These are phyloP conservation scores for Calonectria multiphialidica DNA, from an alignment of 2,329 filamentous ascomycete genomes.

Conservation along the genomic window DNA sequence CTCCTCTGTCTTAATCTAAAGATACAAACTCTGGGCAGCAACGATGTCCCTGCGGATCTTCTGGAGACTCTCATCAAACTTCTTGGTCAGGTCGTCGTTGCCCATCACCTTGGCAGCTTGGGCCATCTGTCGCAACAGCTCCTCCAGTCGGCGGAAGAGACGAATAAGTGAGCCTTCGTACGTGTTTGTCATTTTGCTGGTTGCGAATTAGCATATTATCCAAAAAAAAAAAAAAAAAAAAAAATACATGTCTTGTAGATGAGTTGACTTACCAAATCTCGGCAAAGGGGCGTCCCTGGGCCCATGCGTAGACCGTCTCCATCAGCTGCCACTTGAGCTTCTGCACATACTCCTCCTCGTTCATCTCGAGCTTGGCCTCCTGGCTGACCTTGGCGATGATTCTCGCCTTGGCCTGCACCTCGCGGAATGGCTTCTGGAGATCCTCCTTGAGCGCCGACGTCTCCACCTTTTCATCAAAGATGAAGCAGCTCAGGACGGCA, in stretches of 20 bases:
- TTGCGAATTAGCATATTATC: conserved; percentile 36
- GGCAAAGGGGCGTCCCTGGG: conserved; percentile 88
- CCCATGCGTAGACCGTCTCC: conserved; percentile 95
- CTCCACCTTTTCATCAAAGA: conserved; percentile 96
- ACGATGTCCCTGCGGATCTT: conserved; percentile 96
- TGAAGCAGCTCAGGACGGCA: conserved; percentile 90
- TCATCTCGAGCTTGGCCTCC: conserved; percentile 93
- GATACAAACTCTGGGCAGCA: conserved; percentile 91
- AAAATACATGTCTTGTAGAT: background rate
- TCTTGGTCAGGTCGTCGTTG: conserved; percentile 90
- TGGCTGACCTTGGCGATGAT: conserved; percentile 93
- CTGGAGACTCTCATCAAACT: conserved; percentile 87
- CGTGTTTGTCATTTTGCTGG: conserved; percentile 97
- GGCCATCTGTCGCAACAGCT: conserved; percentile 93
- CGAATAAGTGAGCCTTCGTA: conserved; percentile 98
- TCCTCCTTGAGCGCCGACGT: conserved; percentile 84
- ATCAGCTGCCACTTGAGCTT: conserved; percentile 95
- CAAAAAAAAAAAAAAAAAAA: background rate
- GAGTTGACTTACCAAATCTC: conserved; percentile 86
- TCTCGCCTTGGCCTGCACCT: conserved; percentile 88
- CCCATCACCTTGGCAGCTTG: conserved; percentile 99
- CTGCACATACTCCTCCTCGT: conserved; percentile 93
- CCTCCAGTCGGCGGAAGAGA: conserved; percentile 94
- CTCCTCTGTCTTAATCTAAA: conserved; percentile 63
- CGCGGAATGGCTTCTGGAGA: conserved; percentile 84